Base-by-base conservation (phyloP, 2,329 filamentous ascomycete species). In the Fusarium pilosicola region DNA sequence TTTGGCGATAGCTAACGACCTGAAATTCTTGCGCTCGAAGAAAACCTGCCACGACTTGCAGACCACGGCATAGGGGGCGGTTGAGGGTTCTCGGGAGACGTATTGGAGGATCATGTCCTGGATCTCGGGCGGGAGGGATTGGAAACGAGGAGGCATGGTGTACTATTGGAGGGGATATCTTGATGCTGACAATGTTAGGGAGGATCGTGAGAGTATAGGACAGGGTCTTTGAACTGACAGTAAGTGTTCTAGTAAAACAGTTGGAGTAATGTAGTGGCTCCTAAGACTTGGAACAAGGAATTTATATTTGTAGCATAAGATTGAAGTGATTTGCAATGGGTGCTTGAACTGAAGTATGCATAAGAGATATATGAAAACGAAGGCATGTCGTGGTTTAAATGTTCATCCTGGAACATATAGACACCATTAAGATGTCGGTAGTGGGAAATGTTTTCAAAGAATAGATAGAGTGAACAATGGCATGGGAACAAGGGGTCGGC, bases 11-110 rank as follows among this genome's bases (percentile, higher is more conserved):
- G 24, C 24, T 0, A 46, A 1, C 0, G 26, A 44, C 4, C 20
- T 42, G 30, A 74, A 74, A 7, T 45, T 65, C 15, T 24, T 68
- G 6, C 17, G 18, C 13, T 74, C 68, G 15, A 74, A 69, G 8
- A 62, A 56, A 2, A 22, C 3, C 28, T 59, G 60, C 71, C 68
- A 74, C 3, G 39, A 18, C 17, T 45, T 68, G 24, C 56, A 42
- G 18, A 74, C 68, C 15, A 15, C 15, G 13, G 51, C 56, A 12
- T 56, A 65, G 2, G 1, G 2, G 2, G 58, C 20, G 2, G 6
- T 24, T 12, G 1, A 30, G 3, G 18, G 17, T 5, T 24, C 8
- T 48, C 17, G 41, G 34, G 32, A 46, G 3, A 52, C 15, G 2
- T 39, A 3, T 1, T 36, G 6, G 5, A 74, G 39, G 28, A 74